Evolutionary conservation across 208 protist genomes (phyloP), one percentile per base, ranked within the genome.

Genomic region (Crithidia acanthocephali): DNA sequence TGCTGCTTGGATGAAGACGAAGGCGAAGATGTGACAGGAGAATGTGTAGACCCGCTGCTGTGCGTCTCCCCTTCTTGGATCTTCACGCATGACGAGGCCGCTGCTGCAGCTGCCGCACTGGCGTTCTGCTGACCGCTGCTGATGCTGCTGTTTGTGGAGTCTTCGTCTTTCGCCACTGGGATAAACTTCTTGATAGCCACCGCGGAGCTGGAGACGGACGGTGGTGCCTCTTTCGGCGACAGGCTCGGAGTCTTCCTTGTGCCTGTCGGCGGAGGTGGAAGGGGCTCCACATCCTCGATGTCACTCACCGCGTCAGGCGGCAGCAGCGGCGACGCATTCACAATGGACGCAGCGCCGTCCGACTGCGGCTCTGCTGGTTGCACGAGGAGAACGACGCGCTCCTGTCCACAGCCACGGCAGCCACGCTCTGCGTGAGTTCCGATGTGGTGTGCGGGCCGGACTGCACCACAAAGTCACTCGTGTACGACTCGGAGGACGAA

Each of bases 381-480:
- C 6, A 1, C 0, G 32, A 0, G 22, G 0, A 22, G 27, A 66
- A 44, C 20, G 61, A 66, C 3, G 61, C 47, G n/a, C 61, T 66
- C 3, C n/a, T 37, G 42, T 66, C 47, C 18, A 66, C 61, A 7
- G 47, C 61, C 30, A 44, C 47, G 2, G 16, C 61, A 9, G n/a
- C 47, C 28, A 45, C 47, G 9, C 13, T n/a, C 45, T 18, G 7
- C 10, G 44, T 18, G 0, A 11, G 2, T 30, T 56, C 45, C 10
- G 61, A 27, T 10, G 32, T 25, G 32, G 25, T n/a, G 3, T 11
- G 9, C 0, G 45, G 44, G 6, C 27, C 47, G 28, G 61, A 66
- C 61, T 56, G 37, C n/a, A 69, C 40, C 6, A 68, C 69, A 42
- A 75, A 75, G 52, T 64, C 69, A 9, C 16, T 25, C 33, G 44